Conservation (phyloP, 257 asterid genomes). For the Solanum pimpinellifolium region DNA sequence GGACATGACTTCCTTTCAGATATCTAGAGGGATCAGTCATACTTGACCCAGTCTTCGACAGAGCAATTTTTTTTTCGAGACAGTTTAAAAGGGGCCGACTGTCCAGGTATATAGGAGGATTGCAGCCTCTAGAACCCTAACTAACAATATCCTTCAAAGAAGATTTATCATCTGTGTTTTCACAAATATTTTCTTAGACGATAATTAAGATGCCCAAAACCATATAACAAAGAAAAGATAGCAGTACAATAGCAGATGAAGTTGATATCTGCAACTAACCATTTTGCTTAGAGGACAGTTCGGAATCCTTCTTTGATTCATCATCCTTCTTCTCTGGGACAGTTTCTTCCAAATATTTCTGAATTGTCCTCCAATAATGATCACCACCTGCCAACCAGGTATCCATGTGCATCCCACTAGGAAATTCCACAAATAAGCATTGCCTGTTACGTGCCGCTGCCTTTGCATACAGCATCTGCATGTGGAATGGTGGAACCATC, state of each 20-base stretch:
- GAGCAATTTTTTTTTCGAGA: neutral
- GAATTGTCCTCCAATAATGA: slow-evolving; percentile 76
- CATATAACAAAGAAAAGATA: neutral
- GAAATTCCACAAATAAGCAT: slow-evolving; percentile 70
- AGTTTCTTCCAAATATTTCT: slow-evolving; percentile 46
- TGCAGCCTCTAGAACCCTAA: neutral
- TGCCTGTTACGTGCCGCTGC: slow-evolving; percentile 73
- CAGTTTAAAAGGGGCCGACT: neutral
- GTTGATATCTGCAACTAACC: slow-evolving; percentile 25
- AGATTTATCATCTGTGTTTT: neutral
- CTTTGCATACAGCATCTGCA: slow-evolving; percentile 86
- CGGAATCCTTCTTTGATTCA: slow-evolving; percentile 28
- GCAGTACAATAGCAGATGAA: neutral
- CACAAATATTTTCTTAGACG: neutral
- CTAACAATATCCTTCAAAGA: neutral
- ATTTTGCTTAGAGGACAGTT: slow-evolving; percentile 16
- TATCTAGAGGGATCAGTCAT: neutral
- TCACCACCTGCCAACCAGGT: slow-evolving; percentile 94
- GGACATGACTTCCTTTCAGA: neutral
- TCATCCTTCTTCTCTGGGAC: slow-evolving; percentile 34
- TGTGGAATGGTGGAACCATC: slow-evolving; percentile 92
- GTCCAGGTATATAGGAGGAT: neutral
- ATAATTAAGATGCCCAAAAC: neutral
- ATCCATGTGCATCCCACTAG: slow-evolving; percentile 97
- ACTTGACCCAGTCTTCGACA: neutral